phyloP scores from a whole-genome alignment of 441 rosid genomes.

The Theobroma grandiflorum region DNA sequence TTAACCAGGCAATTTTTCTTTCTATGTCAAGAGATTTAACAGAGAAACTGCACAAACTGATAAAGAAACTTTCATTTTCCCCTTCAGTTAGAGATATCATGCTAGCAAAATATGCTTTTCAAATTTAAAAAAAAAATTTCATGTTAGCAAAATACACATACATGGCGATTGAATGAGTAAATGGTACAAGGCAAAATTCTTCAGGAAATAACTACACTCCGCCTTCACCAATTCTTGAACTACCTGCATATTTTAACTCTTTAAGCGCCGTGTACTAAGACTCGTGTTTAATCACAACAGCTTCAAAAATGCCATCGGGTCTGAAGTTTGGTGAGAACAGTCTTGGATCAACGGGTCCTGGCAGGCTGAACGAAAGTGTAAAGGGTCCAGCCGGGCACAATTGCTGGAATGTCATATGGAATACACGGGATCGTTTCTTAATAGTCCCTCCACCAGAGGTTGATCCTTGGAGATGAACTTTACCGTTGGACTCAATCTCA shows the following conservation, averaged over 20 bases:
- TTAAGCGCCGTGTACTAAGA: not conserved
- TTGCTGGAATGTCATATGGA: conserved; percentile 45
- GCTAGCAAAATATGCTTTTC: no score
- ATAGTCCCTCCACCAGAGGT: conserved; percentile 43
- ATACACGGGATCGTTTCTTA: conserved; percentile 54
- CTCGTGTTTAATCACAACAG: conserved; percentile 44
- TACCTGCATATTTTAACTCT: no score
- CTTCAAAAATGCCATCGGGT: conserved; percentile 64
- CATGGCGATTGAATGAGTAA: not conserved
- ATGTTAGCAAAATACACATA: not conserved
- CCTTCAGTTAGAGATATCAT: no score
- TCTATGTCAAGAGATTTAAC: not conserved
- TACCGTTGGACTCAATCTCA: conserved; percentile 57
- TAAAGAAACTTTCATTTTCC: not conserved
- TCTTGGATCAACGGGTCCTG: conserved; percentile 65
- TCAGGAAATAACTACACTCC: not conserved
- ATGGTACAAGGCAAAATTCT: not conserved
- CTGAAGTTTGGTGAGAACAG: conserved; percentile 54
- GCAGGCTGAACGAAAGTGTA: conserved; percentile 54
- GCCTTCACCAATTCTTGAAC: not conserved
- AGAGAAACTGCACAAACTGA: not conserved
- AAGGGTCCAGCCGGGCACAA: conserved; percentile 51
- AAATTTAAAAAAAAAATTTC: not conserved
- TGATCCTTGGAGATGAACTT: conserved; percentile 54
- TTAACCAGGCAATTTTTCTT: not conserved